phyloP scores from a whole-genome alignment of 371 early-diverging fungal species.

The Batkoa obscura region DNA sequence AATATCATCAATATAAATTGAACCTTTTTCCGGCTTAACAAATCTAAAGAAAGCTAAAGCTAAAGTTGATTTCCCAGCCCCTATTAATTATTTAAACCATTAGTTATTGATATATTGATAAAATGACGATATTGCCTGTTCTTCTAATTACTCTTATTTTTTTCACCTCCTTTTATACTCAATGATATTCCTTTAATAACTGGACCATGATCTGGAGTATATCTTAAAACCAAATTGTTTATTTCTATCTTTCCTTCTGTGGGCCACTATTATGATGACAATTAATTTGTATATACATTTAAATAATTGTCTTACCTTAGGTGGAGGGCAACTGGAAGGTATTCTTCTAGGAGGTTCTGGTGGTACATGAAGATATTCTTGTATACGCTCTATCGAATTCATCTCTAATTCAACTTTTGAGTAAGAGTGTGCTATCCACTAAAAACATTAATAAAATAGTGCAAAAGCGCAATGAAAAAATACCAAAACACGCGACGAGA shows the following conservation, averaged over 20 bases:
- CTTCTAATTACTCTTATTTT: slow-evolving; percentile 43
- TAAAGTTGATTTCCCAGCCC: slow-evolving; percentile 49
- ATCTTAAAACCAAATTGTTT: slow-evolving; percentile 27
- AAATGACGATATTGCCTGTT: too few species aligned
- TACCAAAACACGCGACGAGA: slow-evolving; percentile 28
- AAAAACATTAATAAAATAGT: not conserved
- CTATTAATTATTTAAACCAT: too few species aligned
- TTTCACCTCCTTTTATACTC: slow-evolving; percentile 23
- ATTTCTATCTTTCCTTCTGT: slow-evolving; percentile 33
- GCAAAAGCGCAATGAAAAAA: slow-evolving; percentile 5
- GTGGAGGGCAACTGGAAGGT: slow-evolving; percentile 20
- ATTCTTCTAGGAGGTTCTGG: slow-evolving; percentile 35
- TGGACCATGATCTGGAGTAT: slow-evolving; percentile 32
- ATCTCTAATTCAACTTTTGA: slow-evolving; percentile 41
- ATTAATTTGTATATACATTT: too few species aligned
- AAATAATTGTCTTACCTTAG: too few species aligned
- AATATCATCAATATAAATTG: slow-evolving; percentile 42
- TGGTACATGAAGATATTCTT: slow-evolving; percentile 32
- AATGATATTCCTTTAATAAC: slow-evolving; percentile 34
- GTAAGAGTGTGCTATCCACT: slow-evolving; percentile 20
- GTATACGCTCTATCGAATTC: slow-evolving; percentile 44
- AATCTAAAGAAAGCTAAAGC: slow-evolving; percentile 46
- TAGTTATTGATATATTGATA: too few species aligned
- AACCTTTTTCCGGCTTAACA: slow-evolving; percentile 36
- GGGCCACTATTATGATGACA: too few species aligned